Evolutionary conservation across 345 rosid genomes (phyloP), one percentile per base, ranked within the genome.

Genomic region (Rhodomyrtus tomentosa): DNA sequence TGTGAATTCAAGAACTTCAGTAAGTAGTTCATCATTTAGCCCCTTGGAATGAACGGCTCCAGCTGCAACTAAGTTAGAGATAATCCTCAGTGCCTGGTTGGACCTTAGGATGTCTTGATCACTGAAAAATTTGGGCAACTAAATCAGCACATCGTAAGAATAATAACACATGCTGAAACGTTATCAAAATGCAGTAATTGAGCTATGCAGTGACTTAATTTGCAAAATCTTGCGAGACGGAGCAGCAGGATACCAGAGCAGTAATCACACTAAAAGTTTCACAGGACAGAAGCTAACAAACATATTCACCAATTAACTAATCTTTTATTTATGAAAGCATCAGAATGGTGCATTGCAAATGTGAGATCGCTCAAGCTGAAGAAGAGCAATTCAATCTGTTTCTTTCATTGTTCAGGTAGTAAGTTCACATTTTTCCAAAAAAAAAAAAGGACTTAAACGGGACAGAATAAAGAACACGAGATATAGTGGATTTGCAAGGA

Each of bases 21-120:
- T 84, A 79, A 94, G 80, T 86, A 93, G 89, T 89, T 93, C 98
- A 85, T 95, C 93, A 85, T 88, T 86, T 80, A 93, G 83, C 84
- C 89, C 93, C 81, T 87, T 88, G 56, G 95, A 90, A 81, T 83
- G 90, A 72, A 91, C 90, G 74, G 91, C 95, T 81, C 93, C 94
- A 89, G 95, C 95, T 86, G 93, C 93, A 90, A 93, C 90, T 90
- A 97, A 89, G 88, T 97, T 95, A 87, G 98, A 92, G 86, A 97
- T 91, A 85, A 97, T 92, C 88, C 91, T 92, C 88, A 97, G 88
- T 76, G 99, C 91, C 93, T 95, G 98, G 90, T 85, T 91, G 83
- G 95, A 88, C 85, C 87, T 88, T 81, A 89, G 87, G 89, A 91
- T 84, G 87, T 92, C 97, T 86, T 91, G 92, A 82, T 93, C 96